Percentiles rank a stretch among this genome's conserved stretches.
Conservation (phyloP, 352 stramenopile species). For the Phytopythium helicoides region DNA sequence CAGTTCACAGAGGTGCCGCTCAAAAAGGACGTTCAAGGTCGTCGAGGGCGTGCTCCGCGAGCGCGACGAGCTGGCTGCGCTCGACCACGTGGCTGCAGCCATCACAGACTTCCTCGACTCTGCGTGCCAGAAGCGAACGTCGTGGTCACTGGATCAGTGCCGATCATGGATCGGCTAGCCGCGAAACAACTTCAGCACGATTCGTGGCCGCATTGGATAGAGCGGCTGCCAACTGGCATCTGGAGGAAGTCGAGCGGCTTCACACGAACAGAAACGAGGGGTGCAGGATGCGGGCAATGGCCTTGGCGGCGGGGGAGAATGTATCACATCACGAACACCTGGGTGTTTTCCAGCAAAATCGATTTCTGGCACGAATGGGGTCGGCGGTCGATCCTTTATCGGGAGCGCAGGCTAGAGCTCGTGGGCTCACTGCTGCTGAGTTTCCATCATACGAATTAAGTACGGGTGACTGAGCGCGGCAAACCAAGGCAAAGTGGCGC, state of each 20-base stretch:
- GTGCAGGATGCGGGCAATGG: conserved; percentile 10
- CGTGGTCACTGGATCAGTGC: neutral
- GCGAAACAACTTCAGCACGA: neutral
- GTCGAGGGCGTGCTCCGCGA: conserved; percentile 4
- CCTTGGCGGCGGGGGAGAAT: no score
- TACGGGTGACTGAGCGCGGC: no score
- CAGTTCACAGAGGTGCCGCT: neutral
- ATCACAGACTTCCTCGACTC: conserved; percentile 1
- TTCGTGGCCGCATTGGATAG: conserved; percentile 3
- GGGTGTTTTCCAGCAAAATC: no score
- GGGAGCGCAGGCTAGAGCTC: no score
- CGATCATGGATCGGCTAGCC: neutral
- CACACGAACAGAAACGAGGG: conserved; percentile 7
- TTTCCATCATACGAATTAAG: no score
- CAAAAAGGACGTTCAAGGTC: neutral
- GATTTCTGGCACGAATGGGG: no score
- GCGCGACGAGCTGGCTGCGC: neutral
- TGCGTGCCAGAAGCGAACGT: neutral
- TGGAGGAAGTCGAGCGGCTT: conserved; percentile 3
- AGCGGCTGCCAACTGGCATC: conserved; percentile 8
- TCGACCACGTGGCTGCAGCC: neutral
- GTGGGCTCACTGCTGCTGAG: no score
- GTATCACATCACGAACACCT: no score
- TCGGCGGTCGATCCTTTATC: no score
- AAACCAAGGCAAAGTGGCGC: no score